Evolutionary conservation across 2,329 filamentous ascomycete genomes (phyloP).

Genomic region (Fusarium irregulare): DNA sequence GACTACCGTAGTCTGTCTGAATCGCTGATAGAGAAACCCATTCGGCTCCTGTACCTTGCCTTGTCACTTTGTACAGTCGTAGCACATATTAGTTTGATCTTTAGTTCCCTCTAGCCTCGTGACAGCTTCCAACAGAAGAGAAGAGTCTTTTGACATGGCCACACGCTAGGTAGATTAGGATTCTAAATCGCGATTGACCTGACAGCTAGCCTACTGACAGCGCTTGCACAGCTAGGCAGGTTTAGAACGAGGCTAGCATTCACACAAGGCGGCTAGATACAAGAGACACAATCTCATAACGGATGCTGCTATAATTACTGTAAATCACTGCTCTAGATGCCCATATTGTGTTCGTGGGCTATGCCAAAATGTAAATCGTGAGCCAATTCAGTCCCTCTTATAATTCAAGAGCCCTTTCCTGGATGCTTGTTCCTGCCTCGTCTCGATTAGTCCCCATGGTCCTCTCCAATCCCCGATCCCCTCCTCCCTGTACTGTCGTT

Average conservation of each 20-base stretch:
- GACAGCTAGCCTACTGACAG: neutral
- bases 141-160: neutral
- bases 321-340: neutral
- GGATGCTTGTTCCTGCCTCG: neutral
- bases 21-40: neutral
- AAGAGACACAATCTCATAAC: neutral
- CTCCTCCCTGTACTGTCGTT: neutral
- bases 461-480: neutral
- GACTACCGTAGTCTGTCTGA: neutral
- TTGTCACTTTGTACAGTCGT: neutral
- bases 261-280: conserved; percentile 14
- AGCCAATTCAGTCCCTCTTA: neutral
- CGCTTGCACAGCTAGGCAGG: neutral
- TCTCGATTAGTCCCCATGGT: neutral
- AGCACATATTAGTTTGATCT: neutral
- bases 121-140: neutral
- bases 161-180: neutral
- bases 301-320: neutral
- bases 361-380: neutral
- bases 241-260: conserved; percentile 13
- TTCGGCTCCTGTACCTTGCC: neutral
- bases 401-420: neutral
- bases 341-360: neutral
- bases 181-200: neutral
- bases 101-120: neutral